Evolutionary conservation across 116 monocot species (phyloP), one percentile per base, ranked within the genome.

Genomic region (Iris pallida): DNA sequence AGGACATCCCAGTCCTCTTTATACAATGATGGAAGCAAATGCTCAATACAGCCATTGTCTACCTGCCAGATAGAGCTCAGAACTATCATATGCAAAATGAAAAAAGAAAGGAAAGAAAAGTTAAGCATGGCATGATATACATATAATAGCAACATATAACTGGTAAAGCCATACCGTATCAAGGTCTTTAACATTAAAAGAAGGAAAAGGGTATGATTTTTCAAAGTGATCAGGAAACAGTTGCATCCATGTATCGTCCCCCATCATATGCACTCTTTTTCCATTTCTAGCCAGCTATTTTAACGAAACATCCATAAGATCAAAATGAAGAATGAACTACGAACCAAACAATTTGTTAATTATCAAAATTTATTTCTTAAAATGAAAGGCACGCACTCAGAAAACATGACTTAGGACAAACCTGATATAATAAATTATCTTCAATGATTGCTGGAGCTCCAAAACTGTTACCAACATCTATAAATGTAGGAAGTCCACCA

Each of bases 181-280:
- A 64, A 97, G 97, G 80, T 97, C 97, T 83, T 92, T 97, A 69
- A 92, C 97, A 78, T 97, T 97, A 71, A 97, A 97, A 30, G 97
- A 97, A 72, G 97, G 97, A 68, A 86, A 97, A 55, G 90, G 92
- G 78, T 87, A 85, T 59, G 90, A 79, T 62, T 83, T 66, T 0
- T 77, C 20, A 75, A 97, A 97, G 57, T 87, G 89, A 44, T 87
- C 68, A 55, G 96, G 96, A 79, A 92, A 97, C 56, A 92, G 65
- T 66, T 97, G 90, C 73, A 83, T 74, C 97, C 97, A 97, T 11
- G 97, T 97, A 74, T 97, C 97, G 76, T 97, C 97, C 10, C 97
- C 97, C 87, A 97, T 92, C 97, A 97, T 92, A 61, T 92, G 70
- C 53, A 97, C 87, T 78, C 83, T 75, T 64, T 90, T 97, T 70